These are phyloP conservation scores for Agrostemma githago DNA, from an alignment of 148 eudicot species.

Conservation along the genomic window DNA sequence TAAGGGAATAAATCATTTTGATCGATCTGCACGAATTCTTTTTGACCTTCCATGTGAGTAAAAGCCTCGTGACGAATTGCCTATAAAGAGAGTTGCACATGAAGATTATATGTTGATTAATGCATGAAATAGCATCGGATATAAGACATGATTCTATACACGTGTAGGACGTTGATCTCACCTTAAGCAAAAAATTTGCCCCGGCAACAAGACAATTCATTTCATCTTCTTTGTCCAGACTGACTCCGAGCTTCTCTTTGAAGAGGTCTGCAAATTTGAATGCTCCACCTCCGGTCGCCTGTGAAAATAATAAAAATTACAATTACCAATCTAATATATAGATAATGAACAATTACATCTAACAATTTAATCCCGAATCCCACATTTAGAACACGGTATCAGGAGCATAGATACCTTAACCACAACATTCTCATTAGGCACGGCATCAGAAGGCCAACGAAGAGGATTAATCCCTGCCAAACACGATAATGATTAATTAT, in stretches of 20 bases:
- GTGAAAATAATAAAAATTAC: slow-evolving; percentile 33
- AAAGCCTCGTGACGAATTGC: slow-evolving; percentile 99
- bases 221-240: slow-evolving; percentile 96
- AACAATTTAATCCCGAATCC: background rate
- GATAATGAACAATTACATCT: background rate
- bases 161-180: slow-evolving; percentile 19
- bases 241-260: slow-evolving; percentile 92
- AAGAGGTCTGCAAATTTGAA: slow-evolving; percentile 85
- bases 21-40: slow-evolving; percentile 94
- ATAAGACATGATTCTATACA: background rate
- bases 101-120: background rate
- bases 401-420: slow-evolving; percentile 58
- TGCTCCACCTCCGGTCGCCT: slow-evolving; percentile 99
- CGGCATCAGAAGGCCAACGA: slow-evolving; percentile 51
- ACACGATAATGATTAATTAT: background rate
- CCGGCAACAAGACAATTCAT: slow-evolving; percentile 93
- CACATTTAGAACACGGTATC: background rate
- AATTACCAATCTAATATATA: slow-evolving; percentile 7
- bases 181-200: slow-evolving; percentile 94
- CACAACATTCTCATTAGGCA: slow-evolving; percentile 60
- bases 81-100: slow-evolving; percentile 23
- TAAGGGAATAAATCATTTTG: slow-evolving; percentile 87
- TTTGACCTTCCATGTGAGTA: slow-evolving; percentile 88
- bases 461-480: slow-evolving; percentile 62
- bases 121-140: background rate